Conservation (phyloP, 805 yeast species). For the Isabelozyma rhagii region DNA sequence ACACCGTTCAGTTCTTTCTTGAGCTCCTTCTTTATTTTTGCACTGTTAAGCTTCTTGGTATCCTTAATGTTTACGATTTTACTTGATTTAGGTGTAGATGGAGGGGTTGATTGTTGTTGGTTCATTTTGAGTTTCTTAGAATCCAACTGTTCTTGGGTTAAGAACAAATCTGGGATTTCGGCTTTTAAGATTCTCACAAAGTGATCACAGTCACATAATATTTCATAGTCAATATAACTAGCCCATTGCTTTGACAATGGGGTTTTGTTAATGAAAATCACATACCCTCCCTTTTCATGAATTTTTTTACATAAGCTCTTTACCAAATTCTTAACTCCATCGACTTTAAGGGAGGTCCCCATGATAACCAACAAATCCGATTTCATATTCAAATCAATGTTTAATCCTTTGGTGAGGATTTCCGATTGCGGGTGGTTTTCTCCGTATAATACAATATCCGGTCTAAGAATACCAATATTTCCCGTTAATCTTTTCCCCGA, state of each 20-base stretch:
- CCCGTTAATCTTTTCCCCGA: conserved; percentile 75
- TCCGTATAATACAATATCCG: conserved; percentile 88
- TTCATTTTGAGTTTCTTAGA: conserved; percentile 31
- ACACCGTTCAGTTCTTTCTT: neutral
- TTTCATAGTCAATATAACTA: conserved; percentile 71
- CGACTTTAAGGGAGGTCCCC: conserved; percentile 91
- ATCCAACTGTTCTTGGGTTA: conserved; percentile 50
- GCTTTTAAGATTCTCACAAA: conserved; percentile 60
- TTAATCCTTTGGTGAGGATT: conserved; percentile 66
- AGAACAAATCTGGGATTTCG: conserved; percentile 61
- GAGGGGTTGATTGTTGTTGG: conserved; percentile 4
- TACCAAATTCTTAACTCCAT: conserved; percentile 82
- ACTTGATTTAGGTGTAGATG: conserved; percentile 2
- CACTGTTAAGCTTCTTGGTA: neutral
- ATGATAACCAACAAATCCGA: conserved; percentile 84
- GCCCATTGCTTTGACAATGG: conserved; percentile 65
- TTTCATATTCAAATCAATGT: conserved; percentile 57
- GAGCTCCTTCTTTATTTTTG: conserved; percentile 2
- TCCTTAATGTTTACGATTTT: neutral
- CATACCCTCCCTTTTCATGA: conserved; percentile 77
- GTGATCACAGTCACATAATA: conserved; percentile 75
- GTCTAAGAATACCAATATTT: conserved; percentile 72
- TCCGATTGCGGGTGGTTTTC: conserved; percentile 91
- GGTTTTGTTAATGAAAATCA: conserved; percentile 72
- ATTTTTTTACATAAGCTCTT: conserved; percentile 63